A percentile compares a stretch with the other conserved stretches of the same genome.
Conservation (phyloP, 805 yeast species). For the Metschnikowia anglica region DNA sequence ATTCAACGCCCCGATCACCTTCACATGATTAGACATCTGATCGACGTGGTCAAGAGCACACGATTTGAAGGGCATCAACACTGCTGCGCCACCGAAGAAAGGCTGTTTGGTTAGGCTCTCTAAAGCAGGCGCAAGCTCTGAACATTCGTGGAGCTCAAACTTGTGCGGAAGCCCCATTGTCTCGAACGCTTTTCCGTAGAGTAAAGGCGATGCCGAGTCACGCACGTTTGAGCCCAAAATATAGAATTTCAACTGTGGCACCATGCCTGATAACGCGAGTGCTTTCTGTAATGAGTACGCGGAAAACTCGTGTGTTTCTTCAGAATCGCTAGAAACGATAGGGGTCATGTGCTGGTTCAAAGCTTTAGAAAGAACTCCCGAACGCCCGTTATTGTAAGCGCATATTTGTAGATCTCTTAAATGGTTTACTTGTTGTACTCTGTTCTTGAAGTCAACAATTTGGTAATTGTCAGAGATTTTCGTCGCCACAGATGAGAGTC, state of each 20-base stretch:
- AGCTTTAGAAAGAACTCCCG: background rate
- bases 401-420: background rate
- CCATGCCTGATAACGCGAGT: conserved; percentile 7
- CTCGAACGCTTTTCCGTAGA: conserved; percentile 15
- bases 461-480: background rate
- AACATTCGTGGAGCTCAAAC: conserved; percentile 13
- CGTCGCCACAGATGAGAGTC: background rate
- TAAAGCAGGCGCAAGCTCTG: conserved; percentile 1
- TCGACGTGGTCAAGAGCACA: background rate
- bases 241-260: conserved; percentile 16
- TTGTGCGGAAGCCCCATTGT: conserved; percentile 18
- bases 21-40: background rate
- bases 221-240: conserved; percentile 17
- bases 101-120: background rate
- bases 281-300: background rate
- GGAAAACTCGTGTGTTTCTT: background rate
- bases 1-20: background rate
- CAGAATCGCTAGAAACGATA: background rate
- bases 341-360: background rate
- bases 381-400: background rate
- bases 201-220: conserved; percentile 14
- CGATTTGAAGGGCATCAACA: background rate
- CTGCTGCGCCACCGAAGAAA: background rate
- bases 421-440: background rate
- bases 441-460: background rate